A percentile compares a stretch with the other conserved stretches of the same genome.
Evolutionary conservation across 129 eudicot species (phyloP).

Genomic region (Chrysanthemum lavandulifolium): DNA sequence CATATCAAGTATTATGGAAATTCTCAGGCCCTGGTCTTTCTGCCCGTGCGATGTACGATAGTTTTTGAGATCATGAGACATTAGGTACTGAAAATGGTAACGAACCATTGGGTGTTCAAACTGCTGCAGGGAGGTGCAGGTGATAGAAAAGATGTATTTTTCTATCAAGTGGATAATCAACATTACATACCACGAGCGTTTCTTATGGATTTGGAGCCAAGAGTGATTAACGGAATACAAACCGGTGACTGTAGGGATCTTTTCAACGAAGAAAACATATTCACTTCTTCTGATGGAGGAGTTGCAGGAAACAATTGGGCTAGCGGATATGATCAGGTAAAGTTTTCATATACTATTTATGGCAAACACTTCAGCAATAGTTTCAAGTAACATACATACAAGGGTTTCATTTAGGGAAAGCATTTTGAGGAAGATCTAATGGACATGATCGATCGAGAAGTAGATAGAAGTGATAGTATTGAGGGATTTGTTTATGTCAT

Average conservation of each 20-base stretch:
- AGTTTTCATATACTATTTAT: neutral
- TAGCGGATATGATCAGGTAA: slow-evolving; percentile 89
- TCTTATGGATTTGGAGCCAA: slow-evolving; percentile 91
- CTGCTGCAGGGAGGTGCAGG: slow-evolving; percentile 72
- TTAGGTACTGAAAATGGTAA: too few relatives aligned
- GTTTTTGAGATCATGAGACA: neutral
- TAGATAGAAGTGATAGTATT: slow-evolving; percentile 97
- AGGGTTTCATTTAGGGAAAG: slow-evolving; percentile 50
- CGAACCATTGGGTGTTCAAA: too few relatives aligned
- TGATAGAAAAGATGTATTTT: slow-evolving; percentile 89
- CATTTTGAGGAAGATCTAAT: slow-evolving; percentile 85
- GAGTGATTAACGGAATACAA: slow-evolving; percentile 88
- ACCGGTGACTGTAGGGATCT: slow-evolving; percentile 77
- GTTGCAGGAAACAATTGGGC: slow-evolving; percentile 99
- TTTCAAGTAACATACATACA: too few relatives aligned
- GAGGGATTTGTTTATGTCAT: slow-evolving; percentile 95
- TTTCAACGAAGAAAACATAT: slow-evolving; percentile 79
- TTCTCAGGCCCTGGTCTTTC: too few relatives aligned
- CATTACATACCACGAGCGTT: slow-evolving; percentile 93
- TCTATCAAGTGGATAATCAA: slow-evolving; percentile 98
- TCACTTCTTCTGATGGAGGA: slow-evolving; percentile 76
- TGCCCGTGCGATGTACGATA: neutral
- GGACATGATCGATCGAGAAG: slow-evolving; percentile 98
- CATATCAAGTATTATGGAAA: too few relatives aligned
- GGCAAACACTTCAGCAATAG: neutral